Conservation (phyloP, 345 rosid genomes). For the Eucalyptus microcorys region DNA sequence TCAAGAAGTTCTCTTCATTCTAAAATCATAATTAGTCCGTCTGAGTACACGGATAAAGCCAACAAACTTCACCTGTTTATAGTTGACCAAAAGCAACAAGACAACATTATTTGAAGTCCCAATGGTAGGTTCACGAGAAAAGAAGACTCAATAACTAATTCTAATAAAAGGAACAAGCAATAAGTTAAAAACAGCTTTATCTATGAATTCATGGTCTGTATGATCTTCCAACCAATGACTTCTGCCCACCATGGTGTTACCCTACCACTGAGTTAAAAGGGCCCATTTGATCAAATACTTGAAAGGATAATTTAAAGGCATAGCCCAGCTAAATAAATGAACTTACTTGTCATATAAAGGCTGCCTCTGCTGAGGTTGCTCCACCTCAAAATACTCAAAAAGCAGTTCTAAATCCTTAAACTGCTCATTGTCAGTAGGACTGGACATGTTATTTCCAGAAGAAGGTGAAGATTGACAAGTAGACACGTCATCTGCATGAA, state of each 20-base stretch:
- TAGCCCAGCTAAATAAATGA: background rate
- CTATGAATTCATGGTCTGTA: background rate
- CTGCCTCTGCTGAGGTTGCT: slow-evolving; percentile 38
- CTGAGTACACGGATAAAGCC: background rate
- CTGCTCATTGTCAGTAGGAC: background rate
- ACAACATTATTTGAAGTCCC: background rate
- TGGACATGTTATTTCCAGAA: background rate
- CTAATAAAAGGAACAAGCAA: background rate
- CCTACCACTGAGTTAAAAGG: background rate
- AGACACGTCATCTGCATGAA: background rate
- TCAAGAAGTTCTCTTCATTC: background rate
- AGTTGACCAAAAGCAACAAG: background rate
- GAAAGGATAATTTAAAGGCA: background rate
- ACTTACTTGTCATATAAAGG: slow-evolving; percentile 47
- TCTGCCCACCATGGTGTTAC: background rate
- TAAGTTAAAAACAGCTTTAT: background rate
- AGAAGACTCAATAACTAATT: background rate
- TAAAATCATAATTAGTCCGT: background rate
- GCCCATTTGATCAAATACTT: background rate
- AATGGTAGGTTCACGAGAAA: background rate
- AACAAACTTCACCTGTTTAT: background rate
- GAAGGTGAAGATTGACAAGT: background rate
- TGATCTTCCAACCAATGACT: background rate
- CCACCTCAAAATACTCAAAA: slow-evolving; percentile 47
- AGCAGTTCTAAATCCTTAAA: slow-evolving; percentile 21